Evolutionary conservation across 768 basidiomycete species (phyloP), one percentile per base, ranked within the genome.

Genomic region (Imleria badia): DNA sequence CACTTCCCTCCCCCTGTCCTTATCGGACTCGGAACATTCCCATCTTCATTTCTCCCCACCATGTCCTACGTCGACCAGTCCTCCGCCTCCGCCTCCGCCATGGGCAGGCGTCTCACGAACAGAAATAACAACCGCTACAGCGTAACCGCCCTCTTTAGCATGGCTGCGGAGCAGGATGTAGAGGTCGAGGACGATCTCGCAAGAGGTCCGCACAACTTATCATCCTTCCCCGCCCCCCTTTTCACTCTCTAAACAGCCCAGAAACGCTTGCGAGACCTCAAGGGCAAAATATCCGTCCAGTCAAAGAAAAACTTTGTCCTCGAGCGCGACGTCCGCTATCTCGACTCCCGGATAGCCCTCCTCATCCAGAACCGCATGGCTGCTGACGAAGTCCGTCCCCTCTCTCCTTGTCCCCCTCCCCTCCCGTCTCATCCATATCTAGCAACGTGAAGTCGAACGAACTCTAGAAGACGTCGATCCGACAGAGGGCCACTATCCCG

Each of bases 271-370:
- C 82, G 97, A 30, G 97, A 99, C 64, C 81, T 99, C 59, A 99
- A 99, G 76, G 84, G 88, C 26, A 91, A 94, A 68, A 99, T 99
- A 56, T 98, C 97, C 14, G 90, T 94, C 1, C 97, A 98, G 75
- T 95, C 93, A 51, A 99, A 99, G 82, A 98, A 98, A 85, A 99
- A 99, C 76, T 99, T 99, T 65, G 97, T 99, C 38, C 83, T 99
- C 12, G 97, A 99, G 72, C 88, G 97, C 42, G 97, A 99, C 72
- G 97, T 99, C 33, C 89, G 97, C 47, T 99, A 98, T 72, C 85
- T 99, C 40, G 97, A 99, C 77, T 92, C 91, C 35, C 83, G 97
- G 51, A 99, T 99, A 66, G 97, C 96, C 11, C 79, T 99, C 38
- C 82, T 99, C 63, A 99, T 99, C 65, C 95, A 98, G 76, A 98